A percentile compares a stretch with the other conserved stretches of the same genome.
Conservation (phyloP, 148 eudicot genomes). For the Fagopyrum tataricum region DNA sequence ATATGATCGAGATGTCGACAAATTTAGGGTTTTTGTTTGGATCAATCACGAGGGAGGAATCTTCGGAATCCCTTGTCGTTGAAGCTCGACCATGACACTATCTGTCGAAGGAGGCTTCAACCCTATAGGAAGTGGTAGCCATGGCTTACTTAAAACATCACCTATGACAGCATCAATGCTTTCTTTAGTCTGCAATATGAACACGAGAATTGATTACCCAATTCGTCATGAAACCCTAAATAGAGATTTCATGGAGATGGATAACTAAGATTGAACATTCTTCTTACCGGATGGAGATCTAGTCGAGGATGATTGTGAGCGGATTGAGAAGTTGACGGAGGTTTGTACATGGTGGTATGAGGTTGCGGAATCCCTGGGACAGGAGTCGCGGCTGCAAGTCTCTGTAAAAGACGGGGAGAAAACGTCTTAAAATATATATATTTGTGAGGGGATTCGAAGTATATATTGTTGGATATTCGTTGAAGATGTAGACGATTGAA, state of each 20-base stretch:
- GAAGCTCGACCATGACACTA: slow-evolving; percentile 64
- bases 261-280: neutral
- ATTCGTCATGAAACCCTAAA: neutral
- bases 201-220: neutral
- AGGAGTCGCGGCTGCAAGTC: slow-evolving; percentile 40
- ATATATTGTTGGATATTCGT: neutral
- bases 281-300: slow-evolving; percentile 64
- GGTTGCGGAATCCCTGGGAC: slow-evolving; percentile 72
- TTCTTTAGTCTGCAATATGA: slow-evolving; percentile 51
- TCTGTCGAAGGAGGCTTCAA: slow-evolving; percentile 78
- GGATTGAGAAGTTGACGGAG: slow-evolving; percentile 5
- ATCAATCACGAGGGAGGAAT: slow-evolving; percentile 40
- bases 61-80: slow-evolving; percentile 71
- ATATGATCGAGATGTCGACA: slow-evolving; percentile 1
- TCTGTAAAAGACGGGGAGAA: slow-evolving; percentile 29
- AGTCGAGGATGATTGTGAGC: slow-evolving; percentile 30
- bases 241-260: neutral
- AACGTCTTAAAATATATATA: neutral
- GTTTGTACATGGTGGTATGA: slow-evolving; percentile 26
- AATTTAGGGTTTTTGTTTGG: neutral
- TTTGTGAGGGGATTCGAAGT: neutral
- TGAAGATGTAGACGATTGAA: neutral
- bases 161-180: slow-evolving; percentile 74
- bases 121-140: slow-evolving; percentile 79
- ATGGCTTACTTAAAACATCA: slow-evolving; percentile 72